Percentiles rank a stretch among this genome's conserved stretches.
phyloP scores from a whole-genome alignment of 2,329 filamentous ascomycete species.

The Ophiocordyceps camponoti-floridani region DNA sequence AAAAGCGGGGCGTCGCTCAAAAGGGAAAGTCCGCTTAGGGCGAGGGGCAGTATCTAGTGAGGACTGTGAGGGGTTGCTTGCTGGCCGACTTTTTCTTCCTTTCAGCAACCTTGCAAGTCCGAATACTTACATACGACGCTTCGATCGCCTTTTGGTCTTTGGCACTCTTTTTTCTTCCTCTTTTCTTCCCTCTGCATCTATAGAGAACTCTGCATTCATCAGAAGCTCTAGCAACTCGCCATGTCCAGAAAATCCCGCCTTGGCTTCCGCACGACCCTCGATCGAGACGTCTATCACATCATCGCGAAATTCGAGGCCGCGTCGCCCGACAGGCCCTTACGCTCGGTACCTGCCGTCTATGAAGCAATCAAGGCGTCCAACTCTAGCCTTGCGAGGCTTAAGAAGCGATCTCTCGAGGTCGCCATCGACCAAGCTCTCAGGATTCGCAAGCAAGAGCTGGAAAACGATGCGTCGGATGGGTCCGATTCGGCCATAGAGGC shows the following conservation, averaged over 20 bases:
- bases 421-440: constrained; percentile 69
- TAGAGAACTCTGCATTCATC: too few relatives aligned
- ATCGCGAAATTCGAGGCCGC: constrained; percentile 60
- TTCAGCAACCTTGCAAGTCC: too few relatives aligned
- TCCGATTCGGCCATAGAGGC: constrained; percentile 27
- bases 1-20: too few relatives aligned
- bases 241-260: constrained; percentile 2
- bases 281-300: constrained; percentile 62
- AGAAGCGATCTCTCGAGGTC: constrained; percentile 67
- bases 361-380: constrained; percentile 72
- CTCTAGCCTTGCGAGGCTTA: constrained; percentile 66
- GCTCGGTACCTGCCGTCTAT: constrained; percentile 46
- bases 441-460: constrained; percentile 50
- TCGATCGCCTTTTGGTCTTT: too few relatives aligned
- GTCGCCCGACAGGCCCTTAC: constrained; percentile 23
- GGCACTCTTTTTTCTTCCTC: too few relatives aligned
- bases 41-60: too few relatives aligned
- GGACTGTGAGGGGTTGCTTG: too few relatives aligned
- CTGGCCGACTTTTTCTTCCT: too few relatives aligned
- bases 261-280: constrained; percentile 22
- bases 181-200: too few relatives aligned
- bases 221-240: neutral
- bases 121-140: too few relatives aligned
- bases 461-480: constrained; percentile 35
- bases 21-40: too few relatives aligned